A percentile compares a stretch with the other conserved stretches of the same genome.
phyloP scores from a whole-genome alignment of 257 asterid species.

The Penstemon eatonii region DNA sequence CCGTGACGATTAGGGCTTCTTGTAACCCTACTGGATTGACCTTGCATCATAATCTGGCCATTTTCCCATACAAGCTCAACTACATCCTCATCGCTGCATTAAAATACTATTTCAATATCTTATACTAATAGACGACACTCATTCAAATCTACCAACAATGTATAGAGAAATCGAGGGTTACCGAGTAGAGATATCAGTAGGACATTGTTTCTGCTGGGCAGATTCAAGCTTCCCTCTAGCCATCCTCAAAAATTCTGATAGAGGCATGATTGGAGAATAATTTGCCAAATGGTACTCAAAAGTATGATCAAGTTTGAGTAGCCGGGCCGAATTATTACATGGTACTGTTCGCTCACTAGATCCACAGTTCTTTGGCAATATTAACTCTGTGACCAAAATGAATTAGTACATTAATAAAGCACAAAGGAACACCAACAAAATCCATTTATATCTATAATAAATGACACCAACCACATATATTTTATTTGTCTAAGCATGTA shows the following conservation, averaged over 20 bases:
- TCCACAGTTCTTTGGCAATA: constrained; percentile 26
- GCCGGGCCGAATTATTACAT: constrained; percentile 15
- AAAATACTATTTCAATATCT: constrained; percentile 17
- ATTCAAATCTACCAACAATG: constrained; percentile 14
- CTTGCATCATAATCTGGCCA: constrained; percentile 79
- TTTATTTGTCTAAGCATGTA: constrained; percentile 21
- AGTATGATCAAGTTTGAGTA: constrained; percentile 16
- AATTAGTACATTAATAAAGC: constrained; percentile 1
- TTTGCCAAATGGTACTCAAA: constrained; percentile 22
- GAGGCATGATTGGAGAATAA: constrained; percentile 59
- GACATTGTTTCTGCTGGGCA: constrained; percentile 38
- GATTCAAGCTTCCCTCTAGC: constrained; percentile 64
- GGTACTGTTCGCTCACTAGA: constrained; percentile 8
- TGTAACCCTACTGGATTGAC: constrained; percentile 55
- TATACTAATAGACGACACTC: constrained; percentile 5
- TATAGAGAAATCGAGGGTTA: constrained; percentile 30
- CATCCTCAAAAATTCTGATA: constrained; percentile 77
- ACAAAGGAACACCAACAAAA: constrained; percentile 3
- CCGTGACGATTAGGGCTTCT: constrained; percentile 33
- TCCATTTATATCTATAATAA: neutral
- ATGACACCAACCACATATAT: constrained; percentile 14
- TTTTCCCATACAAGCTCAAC: constrained; percentile 85
- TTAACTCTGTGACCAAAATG: constrained; percentile 10
- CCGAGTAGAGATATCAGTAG: constrained; percentile 44
- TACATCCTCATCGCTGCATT: constrained; percentile 60